Base-by-base conservation (phyloP, 306 rosid species). In the Cyclanthera cordifolia region DNA sequence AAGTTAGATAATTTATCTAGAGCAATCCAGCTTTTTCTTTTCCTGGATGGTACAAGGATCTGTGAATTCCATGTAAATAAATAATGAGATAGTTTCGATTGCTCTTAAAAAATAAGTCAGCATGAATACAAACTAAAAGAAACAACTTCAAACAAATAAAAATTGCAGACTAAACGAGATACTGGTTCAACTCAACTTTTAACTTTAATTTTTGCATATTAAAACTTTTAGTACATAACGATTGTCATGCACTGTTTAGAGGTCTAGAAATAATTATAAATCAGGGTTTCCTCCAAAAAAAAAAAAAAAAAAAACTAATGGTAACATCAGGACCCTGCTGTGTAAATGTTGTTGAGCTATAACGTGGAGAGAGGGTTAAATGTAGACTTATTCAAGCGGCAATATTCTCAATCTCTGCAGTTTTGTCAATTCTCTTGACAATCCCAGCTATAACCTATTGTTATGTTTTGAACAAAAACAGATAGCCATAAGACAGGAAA, bases 381-480 rank as follows among this genome's bases (percentile, higher is more conserved):
- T 53, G 23, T 14, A 70, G 23, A 77, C 70, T 37, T 76, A 59
- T 72, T 84, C 77, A 93, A 72, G 98, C 95, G 45, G 78, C 82
- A 15, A 93, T 67, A 27, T 90, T 93, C 75, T 87, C 99, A 50
- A 90, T 79, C 1, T 78, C 88, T 23, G 99, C 90, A 65, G 85
- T 76, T 77, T 82, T 90, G 75, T 93, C 85, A 80, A 86, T 37
- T 90, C 97, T 94, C 85, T 90, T 94, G 16, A 88, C 79, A 60
- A 90, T 90, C 59, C 99, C 99, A 24, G 96, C 95, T 56, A 93
- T 90, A 52, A 94, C 97, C 97, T 94, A 85, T 77, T 73, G 53
- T 14, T 59, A 47, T 15, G 56, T 27, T 28, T 23, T 47, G 13
- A 71, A 37, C 2, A 46, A 4, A 4, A 21, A 53, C 15, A 2